A percentile compares a stretch with the other conserved stretches of the same genome.
These are phyloP conservation scores for Paxillus ammoniavirescens DNA, from an alignment of 768 basidiomycete species.

Conservation along the genomic window DNA sequence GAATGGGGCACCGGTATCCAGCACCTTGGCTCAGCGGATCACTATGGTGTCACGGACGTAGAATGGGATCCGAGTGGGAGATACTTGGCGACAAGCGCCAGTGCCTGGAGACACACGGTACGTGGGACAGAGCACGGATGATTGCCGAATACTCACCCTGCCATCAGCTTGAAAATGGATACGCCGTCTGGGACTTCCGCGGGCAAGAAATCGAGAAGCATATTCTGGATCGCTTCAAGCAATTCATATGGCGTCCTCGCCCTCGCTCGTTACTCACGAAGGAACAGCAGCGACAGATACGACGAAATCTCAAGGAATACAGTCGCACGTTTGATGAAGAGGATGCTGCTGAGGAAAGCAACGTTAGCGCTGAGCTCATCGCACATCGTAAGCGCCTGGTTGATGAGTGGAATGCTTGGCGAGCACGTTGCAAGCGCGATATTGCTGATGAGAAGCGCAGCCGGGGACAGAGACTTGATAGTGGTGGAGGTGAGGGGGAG, in stretches of 20 bases:
- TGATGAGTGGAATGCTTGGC: constrained; percentile 99
- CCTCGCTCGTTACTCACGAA: constrained; percentile 82
- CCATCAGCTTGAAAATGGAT: constrained; percentile 92
- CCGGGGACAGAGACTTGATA: constrained; percentile 33
- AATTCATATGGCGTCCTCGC: constrained; percentile 98
- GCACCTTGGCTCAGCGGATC: constrained; percentile 82
- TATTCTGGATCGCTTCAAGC: constrained; percentile 94
- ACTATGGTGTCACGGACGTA: constrained; percentile 96
- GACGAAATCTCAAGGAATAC: constrained; percentile 89
- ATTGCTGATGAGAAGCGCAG: constrained; percentile 53
- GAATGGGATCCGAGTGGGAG: constrained; percentile 99
- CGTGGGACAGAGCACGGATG: constrained; percentile 24
- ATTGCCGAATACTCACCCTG: constrained; percentile 7
- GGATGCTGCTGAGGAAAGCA: constrained; percentile 93
- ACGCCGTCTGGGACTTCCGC: constrained; percentile 95
- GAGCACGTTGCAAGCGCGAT: constrained; percentile 66
- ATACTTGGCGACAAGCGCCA: constrained; percentile 89
- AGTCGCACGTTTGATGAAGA: constrained; percentile 93
- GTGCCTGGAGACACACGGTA: constrained; percentile 93
- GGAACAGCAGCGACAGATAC: constrained; percentile 83
- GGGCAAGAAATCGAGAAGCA: constrained; percentile 93
- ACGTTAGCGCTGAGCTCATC: constrained; percentile 90
- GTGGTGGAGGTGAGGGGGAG: constrained; percentile 47
- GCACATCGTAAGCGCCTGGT: constrained; percentile 88
- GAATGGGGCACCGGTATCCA: constrained; percentile 90